Base-by-base conservation (phyloP, 2,329 filamentous ascomycete species). In the Arthrinium puccinioides region DNA sequence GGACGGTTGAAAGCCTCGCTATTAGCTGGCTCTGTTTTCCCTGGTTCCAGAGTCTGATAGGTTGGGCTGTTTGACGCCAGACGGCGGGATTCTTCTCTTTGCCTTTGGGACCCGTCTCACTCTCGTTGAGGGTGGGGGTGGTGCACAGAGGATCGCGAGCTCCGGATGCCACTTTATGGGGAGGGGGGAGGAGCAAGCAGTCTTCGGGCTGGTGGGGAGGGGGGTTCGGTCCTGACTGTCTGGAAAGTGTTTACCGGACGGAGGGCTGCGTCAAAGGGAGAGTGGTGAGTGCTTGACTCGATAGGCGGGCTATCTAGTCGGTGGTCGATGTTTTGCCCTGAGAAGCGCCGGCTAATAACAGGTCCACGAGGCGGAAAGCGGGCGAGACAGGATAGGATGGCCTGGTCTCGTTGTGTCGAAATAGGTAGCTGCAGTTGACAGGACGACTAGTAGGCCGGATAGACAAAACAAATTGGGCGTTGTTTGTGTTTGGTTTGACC, bases 1-100 rank as follows among this genome's bases (percentile, higher is more conserved):
- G 45, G 46, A 44, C 40, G 43, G 46, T 44, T 32, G 26, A 25
- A 40, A 34, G 40, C 42, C 35, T 40, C 27, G 36, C 36, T 23
- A 21, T 30, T 38, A 33, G 27, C 40, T 36, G 39, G 38, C 37
- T 18, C 29, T 33, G 38, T 16, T 43, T n/a, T n/a, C n/a, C 38
- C 35, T 41, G 41, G 37, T 38, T 30, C 40, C 36, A 28, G 44
- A 42, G 38, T 44, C 39, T 40, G 34, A 40, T 37, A 40, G 23
- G 34, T 19, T 32, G 21, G 34, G 30, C 33, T 26, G 32, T 33
- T 38, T 21, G 41, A 33, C 33, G 37, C 31, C 15, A 32, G n/a
- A n/a, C n/a, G n/a, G n/a, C n/a, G n/a, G n/a, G n/a, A n/a, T n/a
- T 37, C n/a, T 13, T 20, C 37, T 29, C 23, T 39, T 11, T 15